These are phyloP conservation scores for Populus pruinosa DNA, from an alignment of 345 rosid genomes.

Conservation along the genomic window DNA sequence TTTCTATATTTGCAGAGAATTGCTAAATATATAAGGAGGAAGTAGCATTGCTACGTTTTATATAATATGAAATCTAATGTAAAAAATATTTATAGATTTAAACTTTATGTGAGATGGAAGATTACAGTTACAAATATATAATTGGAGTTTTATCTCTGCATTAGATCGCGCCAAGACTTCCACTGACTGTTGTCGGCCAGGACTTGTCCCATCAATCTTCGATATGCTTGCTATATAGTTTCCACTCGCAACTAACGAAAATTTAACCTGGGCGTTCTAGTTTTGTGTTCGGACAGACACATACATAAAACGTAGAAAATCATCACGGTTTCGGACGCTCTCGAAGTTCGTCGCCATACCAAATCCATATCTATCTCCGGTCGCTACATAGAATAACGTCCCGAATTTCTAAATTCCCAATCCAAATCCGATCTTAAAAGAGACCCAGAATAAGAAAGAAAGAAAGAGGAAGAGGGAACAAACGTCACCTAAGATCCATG, in stretches of 20 bases:
- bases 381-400: not conserved
- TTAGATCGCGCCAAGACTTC: not conserved
- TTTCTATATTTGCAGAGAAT: too few relatives aligned
- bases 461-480: not conserved
- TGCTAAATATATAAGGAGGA: too few relatives aligned
- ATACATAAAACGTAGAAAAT: too few relatives aligned
- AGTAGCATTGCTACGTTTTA: too few relatives aligned
- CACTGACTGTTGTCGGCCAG: conserved; percentile 7
- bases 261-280: not conserved
- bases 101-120: too few relatives aligned
- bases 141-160: not conserved
- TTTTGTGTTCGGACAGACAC: not conserved
- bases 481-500: not conserved
- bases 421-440: too few relatives aligned
- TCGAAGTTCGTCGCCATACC: not conserved
- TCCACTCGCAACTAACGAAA: not conserved
- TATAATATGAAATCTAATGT: too few relatives aligned
- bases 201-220: not conserved
- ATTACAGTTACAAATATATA: not conserved
- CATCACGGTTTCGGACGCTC: not conserved
- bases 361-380: too few relatives aligned
- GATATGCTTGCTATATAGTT: not conserved
- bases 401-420: not conserved
- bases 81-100: too few relatives aligned
- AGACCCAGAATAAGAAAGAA: too few relatives aligned